Evolutionary conservation across 176 grass and related monocot species (phyloP).

Genomic region (Aegilops tauschii): DNA sequence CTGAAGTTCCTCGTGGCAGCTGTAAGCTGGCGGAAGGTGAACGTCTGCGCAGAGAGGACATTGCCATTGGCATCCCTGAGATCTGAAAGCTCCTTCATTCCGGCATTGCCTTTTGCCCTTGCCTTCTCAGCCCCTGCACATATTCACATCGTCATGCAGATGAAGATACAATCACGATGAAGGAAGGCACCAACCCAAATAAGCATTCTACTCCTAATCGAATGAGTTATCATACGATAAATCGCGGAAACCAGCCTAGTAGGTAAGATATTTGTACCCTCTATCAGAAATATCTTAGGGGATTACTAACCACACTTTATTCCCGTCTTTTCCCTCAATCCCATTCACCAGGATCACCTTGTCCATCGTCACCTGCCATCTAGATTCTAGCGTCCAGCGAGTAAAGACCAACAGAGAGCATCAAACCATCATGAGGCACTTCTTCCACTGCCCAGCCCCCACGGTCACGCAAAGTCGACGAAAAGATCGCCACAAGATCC

Average conservation of each 20-base stretch:
- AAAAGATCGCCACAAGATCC: background rate
- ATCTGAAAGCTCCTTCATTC: slow-evolving; percentile 28
- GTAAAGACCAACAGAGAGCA: background rate
- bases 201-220: slow-evolving; percentile 26
- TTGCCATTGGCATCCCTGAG: slow-evolving; percentile 52
- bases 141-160: background rate
- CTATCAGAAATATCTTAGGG: slow-evolving; percentile 12
- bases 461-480: background rate
- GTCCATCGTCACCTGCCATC: background rate
- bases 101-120: slow-evolving; percentile 34
- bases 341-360: slow-evolving; percentile 15
- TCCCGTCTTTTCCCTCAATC: slow-evolving; percentile 19
- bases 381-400: background rate
- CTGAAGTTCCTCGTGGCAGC: slow-evolving; percentile 78
- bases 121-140: slow-evolving; percentile 38
- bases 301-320: background rate
- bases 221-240: background rate
- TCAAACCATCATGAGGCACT: background rate
- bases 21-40: slow-evolving; percentile 86
- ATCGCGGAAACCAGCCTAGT: background rate
- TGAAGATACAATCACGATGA: background rate
- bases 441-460: background rate
- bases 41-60: slow-evolving; percentile 65
- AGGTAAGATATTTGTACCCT: background rate
- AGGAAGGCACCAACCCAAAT: background rate